Evolutionary conservation across 495 filamentous ascomycete species (phyloP).

Genomic region (Lindgomyces ingoldianus): DNA sequence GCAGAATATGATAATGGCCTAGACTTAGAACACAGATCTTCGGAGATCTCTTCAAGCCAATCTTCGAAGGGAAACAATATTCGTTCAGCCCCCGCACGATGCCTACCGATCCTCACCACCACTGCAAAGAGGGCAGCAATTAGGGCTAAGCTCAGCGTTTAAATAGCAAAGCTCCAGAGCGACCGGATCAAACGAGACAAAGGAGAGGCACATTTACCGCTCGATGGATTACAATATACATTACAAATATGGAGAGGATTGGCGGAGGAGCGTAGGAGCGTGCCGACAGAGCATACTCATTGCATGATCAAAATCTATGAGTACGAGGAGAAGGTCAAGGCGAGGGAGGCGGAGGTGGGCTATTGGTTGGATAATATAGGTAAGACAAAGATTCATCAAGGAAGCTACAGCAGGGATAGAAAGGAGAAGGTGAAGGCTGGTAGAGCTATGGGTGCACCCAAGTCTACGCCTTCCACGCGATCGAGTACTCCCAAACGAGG

Average conservation of each 20-base stretch:
- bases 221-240: slow-evolving; percentile 1
- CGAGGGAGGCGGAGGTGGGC: slow-evolving; percentile 1
- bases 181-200: slow-evolving; percentile 6
- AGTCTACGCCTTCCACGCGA: too few relatives aligned
- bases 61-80: not conserved
- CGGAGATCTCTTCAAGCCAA: not conserved
- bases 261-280: not conserved
- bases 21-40: not conserved
- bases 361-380: slow-evolving; percentile 13
- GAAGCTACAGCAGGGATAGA: too few relatives aligned
- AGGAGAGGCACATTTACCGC: not conserved
- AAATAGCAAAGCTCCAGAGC: not conserved
- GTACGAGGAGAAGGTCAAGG: slow-evolving; percentile 9
- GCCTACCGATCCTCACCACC: not conserved
- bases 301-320: slow-evolving; percentile 5
- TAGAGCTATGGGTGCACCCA: too few relatives aligned
- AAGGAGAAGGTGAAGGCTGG: too few relatives aligned
- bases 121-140: slow-evolving; percentile 4
- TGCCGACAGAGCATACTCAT: not conserved
- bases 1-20: slow-evolving; percentile 7
- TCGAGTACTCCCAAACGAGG: too few relatives aligned
- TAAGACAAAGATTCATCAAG: not conserved
- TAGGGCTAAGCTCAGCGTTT: not conserved
- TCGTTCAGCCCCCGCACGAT: not conserved
- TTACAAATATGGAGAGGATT: slow-evolving; percentile 11